Evolutionary conservation across 352 stramenopile species (phyloP).

Genomic region (Phytophthora syringae): DNA sequence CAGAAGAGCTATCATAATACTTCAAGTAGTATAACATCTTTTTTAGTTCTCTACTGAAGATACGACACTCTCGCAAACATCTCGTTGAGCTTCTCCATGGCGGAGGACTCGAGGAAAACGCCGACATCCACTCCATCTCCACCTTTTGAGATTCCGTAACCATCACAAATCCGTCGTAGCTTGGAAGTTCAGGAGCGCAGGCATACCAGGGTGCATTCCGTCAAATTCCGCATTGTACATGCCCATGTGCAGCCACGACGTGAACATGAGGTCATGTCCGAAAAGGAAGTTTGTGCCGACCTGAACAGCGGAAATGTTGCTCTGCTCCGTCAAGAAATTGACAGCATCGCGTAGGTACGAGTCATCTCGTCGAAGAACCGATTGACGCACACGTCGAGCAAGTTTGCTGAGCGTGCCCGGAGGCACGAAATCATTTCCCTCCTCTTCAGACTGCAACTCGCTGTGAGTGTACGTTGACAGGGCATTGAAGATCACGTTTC

Average conservation of each 20-base stretch:
- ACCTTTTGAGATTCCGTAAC: slow-evolving; percentile 53
- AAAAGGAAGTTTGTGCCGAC: slow-evolving; percentile 57
- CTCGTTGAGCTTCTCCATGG: slow-evolving; percentile 45
- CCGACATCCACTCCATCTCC: slow-evolving; percentile 49
- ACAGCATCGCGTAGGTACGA: slow-evolving; percentile 56
- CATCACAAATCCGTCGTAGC: slow-evolving; percentile 52
- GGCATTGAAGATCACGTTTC: slow-evolving; percentile 66
- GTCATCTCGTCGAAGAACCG: slow-evolving; percentile 47
- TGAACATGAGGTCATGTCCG: slow-evolving; percentile 64
- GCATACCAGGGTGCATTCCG: slow-evolving; percentile 45
- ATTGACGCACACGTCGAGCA: slow-evolving; percentile 48
- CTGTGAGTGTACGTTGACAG: slow-evolving; percentile 36
- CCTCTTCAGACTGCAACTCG: slow-evolving; percentile 32
- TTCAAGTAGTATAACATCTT: too few relatives aligned
- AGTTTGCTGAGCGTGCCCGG: slow-evolving; percentile 24
- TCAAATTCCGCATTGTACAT: slow-evolving; percentile 72
- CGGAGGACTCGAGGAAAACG: slow-evolving; percentile 44
- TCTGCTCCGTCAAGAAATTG: slow-evolving; percentile 49
- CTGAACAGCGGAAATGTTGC: slow-evolving; percentile 39
- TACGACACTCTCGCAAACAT: slow-evolving; percentile 31
- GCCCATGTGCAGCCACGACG: slow-evolving; percentile 60
- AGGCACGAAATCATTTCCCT: slow-evolving; percentile 3
- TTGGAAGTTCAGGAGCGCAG: slow-evolving; percentile 36
- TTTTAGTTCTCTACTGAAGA: too few relatives aligned
- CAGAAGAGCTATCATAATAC: neutral